These are phyloP conservation scores for Ganoderma lingzhi DNA, from an alignment of 1,284 basidiomycete species.

Conservation along the genomic window DNA sequence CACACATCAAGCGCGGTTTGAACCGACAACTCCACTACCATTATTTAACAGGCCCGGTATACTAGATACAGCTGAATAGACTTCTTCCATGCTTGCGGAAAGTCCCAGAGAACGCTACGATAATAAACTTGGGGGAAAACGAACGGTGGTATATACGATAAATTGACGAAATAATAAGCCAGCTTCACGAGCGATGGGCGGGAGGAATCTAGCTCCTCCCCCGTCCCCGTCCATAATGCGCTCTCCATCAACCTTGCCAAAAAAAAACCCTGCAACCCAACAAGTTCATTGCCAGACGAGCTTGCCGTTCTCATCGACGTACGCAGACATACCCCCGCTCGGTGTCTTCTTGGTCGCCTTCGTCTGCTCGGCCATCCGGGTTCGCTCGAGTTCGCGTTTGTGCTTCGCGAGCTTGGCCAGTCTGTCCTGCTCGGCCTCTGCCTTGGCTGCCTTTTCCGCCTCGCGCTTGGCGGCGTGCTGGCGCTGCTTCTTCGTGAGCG, in stretches of 20 bases:
- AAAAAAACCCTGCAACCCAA: neutral
- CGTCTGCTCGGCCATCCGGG: conserved; percentile 59
- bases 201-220: neutral
- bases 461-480: conserved; percentile 72
- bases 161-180: conserved; percentile 3
- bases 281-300: conserved; percentile 41
- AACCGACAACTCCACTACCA: conserved; percentile 5
- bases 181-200: neutral
- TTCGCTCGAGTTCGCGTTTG: conserved; percentile 64
- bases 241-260: neutral
- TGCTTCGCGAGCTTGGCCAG: conserved; percentile 62
- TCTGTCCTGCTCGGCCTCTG: conserved; percentile 60
- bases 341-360: conserved; percentile 31
- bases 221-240: neutral
- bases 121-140: conserved; percentile 2
- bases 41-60: conserved; percentile 6
- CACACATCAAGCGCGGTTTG: neutral
- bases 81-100: conserved; percentile 22
- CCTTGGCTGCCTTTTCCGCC: conserved; percentile 63
- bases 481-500: conserved; percentile 70
- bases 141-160: conserved; percentile 30
- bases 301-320: conserved; percentile 43
- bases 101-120: conserved; percentile 24
- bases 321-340: conserved; percentile 41
- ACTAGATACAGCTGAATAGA: conserved; percentile 30